Evolutionary conservation across 257 asterid species (phyloP).

Genomic region (Scutellaria galericulata): DNA sequence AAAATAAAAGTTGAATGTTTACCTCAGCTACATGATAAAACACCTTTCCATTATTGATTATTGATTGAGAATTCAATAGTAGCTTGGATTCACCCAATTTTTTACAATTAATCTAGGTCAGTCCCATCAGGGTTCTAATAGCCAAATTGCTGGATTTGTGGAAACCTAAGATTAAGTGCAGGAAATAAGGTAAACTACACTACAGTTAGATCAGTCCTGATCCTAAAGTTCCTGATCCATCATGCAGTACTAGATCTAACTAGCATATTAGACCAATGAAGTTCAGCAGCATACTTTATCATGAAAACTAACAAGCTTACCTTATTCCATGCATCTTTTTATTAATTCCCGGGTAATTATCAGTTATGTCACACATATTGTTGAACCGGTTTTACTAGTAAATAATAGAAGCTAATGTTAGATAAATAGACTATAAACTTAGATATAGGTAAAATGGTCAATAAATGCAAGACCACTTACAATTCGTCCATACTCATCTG

Average conservation of each 20-base stretch:
- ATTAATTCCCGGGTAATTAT: background rate
- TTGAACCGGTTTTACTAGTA: background rate
- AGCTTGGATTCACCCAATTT: background rate
- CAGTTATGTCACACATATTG: constrained; percentile 5
- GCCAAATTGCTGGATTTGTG: background rate
- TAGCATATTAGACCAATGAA: background rate
- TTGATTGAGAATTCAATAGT: background rate
- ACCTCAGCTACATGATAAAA: background rate
- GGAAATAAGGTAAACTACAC: background rate
- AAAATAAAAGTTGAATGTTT: background rate
- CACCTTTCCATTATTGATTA: background rate
- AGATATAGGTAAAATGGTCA: background rate
- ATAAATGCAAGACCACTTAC: constrained; percentile 55
- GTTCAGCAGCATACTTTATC: background rate
- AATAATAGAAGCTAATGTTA: constrained; percentile 16
- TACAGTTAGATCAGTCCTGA: background rate
- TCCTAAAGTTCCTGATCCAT: constrained; percentile 9
- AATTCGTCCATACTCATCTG: constrained; percentile 91
- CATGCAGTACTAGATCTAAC: background rate
- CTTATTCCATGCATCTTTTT: background rate
- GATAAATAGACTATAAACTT: background rate
- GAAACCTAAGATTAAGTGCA: background rate
- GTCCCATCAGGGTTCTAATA: constrained; percentile 4
- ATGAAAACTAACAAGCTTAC: background rate
- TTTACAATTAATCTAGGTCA: background rate